These are phyloP conservation scores for Yamadazyma triangularis DNA, from an alignment of 1,139 yeast species.

Conservation along the genomic window DNA sequence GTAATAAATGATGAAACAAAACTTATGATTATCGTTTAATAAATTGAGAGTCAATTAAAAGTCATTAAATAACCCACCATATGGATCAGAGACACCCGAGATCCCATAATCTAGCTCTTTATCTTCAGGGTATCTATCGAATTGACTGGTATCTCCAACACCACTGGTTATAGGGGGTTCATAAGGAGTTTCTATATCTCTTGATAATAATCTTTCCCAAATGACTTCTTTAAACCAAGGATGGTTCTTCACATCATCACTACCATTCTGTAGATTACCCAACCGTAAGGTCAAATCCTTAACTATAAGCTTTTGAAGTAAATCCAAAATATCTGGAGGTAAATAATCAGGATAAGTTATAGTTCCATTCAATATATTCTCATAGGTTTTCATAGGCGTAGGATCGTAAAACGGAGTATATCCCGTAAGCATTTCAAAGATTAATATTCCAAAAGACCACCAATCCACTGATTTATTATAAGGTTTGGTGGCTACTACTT, in stretches of 20 bases:
- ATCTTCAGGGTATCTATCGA: slow-evolving; percentile 56
- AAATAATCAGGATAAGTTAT: slow-evolving; percentile 48
- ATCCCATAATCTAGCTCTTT: slow-evolving; percentile 51
- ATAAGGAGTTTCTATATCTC: slow-evolving; percentile 60
- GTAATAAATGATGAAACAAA: too few relatives aligned
- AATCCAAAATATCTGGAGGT: slow-evolving; percentile 48
- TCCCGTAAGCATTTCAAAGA: slow-evolving; percentile 60
- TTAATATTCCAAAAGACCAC: slow-evolving; percentile 61
- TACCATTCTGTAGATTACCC: slow-evolving; percentile 56
- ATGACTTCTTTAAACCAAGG: slow-evolving; percentile 59
- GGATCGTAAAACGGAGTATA: slow-evolving; percentile 60
- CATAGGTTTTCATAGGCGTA: slow-evolving; percentile 60
- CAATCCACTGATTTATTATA: slow-evolving; percentile 61
- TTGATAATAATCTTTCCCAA: slow-evolving; percentile 54
- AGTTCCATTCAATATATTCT: slow-evolving; percentile 51
- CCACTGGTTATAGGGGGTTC: slow-evolving; percentile 63
- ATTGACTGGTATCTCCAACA: slow-evolving; percentile 60
- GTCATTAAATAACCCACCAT: slow-evolving; percentile 45
- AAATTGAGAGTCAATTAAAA: too few relatives aligned
- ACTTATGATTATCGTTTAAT: too few relatives aligned
- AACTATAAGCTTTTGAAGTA: slow-evolving; percentile 46
- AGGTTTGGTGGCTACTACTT: slow-evolving; percentile 58
- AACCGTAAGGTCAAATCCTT: slow-evolving; percentile 53
- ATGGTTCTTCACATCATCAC: slow-evolving; percentile 53
- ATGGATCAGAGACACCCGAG: slow-evolving; percentile 43